Evolutionary conservation across 257 asterid species (phyloP).

Genomic region (Scutellaria baicalensis): DNA sequence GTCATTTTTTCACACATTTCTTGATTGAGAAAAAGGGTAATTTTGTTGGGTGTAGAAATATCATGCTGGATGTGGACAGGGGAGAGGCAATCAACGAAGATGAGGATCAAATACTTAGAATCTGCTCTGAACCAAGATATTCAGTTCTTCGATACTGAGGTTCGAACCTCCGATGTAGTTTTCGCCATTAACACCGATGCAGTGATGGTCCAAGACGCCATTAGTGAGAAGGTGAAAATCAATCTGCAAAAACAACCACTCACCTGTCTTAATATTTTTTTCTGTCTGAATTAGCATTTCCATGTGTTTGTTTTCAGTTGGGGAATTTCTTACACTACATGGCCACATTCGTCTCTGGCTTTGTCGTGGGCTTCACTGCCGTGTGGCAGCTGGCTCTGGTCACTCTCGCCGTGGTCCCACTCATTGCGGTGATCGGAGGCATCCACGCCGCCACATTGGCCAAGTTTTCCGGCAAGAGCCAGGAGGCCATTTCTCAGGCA

Average conservation of each 20-base stretch:
- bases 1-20: background rate
- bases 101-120: conserved; percentile 82
- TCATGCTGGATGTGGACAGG: conserved; percentile 99
- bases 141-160: conserved; percentile 78
- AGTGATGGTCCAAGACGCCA: conserved; percentile 91
- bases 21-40: background rate
- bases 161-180: conserved; percentile 86
- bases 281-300: background rate
- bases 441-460: conserved; percentile 60
- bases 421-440: conserved; percentile 82
- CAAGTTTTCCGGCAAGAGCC: conserved; percentile 74
- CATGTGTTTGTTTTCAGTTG: conserved; percentile 35
- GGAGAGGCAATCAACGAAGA: conserved; percentile 85
- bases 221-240: conserved; percentile 72
- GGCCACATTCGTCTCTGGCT: conserved; percentile 94
- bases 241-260: background rate
- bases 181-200: conserved; percentile 92
- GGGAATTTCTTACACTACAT: conserved; percentile 94
- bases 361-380: conserved; percentile 92
- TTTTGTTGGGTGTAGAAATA: conserved; percentile 47
- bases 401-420: conserved; percentile 87
- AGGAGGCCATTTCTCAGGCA: conserved; percentile 78
- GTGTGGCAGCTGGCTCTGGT: conserved; percentile 89
- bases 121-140: conserved; percentile 88
- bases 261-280: background rate